Evolutionary conservation across 73 alveolate genomes (phyloP).

Genomic region (Paramecium sonneborni): DNA sequence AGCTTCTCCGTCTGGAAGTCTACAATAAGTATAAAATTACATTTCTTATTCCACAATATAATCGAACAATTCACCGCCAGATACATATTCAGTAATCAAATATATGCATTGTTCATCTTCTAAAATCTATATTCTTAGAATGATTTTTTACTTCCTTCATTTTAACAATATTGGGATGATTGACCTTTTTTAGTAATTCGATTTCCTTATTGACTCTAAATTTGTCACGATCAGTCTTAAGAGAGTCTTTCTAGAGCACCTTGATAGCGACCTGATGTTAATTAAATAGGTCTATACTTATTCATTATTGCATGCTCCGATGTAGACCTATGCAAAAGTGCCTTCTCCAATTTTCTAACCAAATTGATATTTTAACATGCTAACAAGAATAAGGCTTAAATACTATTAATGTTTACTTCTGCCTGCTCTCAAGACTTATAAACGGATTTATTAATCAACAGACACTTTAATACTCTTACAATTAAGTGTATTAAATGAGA

Average conservation of each 20-base stretch:
- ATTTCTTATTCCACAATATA: slow-evolving; percentile 69
- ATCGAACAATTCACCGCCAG: slow-evolving; percentile 87
- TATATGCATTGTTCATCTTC: slow-evolving; percentile 5
- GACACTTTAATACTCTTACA: neutral
- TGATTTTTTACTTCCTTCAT: neutral
- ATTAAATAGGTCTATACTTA: neutral
- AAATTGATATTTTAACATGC: slow-evolving; percentile 2
- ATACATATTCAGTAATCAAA: slow-evolving; percentile 84
- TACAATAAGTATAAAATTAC: neutral
- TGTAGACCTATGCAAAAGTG: neutral
- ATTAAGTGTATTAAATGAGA: slow-evolving; percentile 64
- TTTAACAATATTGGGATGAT: neutral
- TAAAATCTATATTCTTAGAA: neutral
- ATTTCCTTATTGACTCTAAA: slow-evolving; percentile 1
- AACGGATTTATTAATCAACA: neutral
- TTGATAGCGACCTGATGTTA: neutral
- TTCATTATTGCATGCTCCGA: neutral
- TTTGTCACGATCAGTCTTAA: slow-evolving; percentile 10
- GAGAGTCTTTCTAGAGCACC: neutral
- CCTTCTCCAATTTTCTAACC: slow-evolving; percentile 28
- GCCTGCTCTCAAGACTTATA: neutral
- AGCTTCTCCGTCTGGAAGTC: slow-evolving; percentile 80
- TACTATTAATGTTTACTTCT: neutral
- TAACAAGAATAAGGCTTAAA: neutral
- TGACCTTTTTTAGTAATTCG: neutral